Base-by-base conservation (phyloP, 2,329 filamentous ascomycete genomes). In the Bertia moriformis region DNA sequence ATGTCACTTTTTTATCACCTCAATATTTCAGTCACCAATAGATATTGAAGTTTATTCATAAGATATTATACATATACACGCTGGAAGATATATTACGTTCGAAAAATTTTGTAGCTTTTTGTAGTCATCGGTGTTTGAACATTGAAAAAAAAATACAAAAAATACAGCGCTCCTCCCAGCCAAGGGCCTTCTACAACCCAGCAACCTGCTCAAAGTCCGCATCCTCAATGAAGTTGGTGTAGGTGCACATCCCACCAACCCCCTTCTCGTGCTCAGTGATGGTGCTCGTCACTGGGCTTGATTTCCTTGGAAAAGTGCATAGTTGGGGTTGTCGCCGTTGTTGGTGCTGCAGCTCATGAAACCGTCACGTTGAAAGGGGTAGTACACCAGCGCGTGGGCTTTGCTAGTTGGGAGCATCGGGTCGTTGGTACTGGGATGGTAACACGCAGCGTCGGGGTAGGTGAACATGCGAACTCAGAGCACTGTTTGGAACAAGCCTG, bases 371-470 rank as follows among this genome's bases (percentile, higher is more conserved):
- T 63, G 51, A 44, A 55, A 60, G 0, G 58, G 58, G 4, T 45
- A 46, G 50, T 45, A 65, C 42, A 40, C 56, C 3, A 44, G 45
- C 35, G 46, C 33, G 18, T 49, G 44, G 0, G 67, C 57, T 32
- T 59, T 61, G 51, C 73, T 74, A 48, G 63, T 59, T 4, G 69
- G 69, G 15, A 74, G 61, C 44, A 70, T 66, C 44, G 71, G 63
- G 48, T 73, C 75, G 54, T 78, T 78, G 17, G 61, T 61, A 5
- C 71, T 71, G 12, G 76, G 56, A 22, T 71, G 66, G 51, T 78
- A 68, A 39, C 71, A 63, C 35, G 69, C 66, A 20, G 71, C 62
- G 42, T 74, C 70, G 1, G 66, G 63, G 44, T 74, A 74, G 15
- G 65, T 57, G 45, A 73, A 71, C 56, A 71, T 60, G 3, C 69